Evolutionary conservation across 2,329 filamentous ascomycete genomes (phyloP), one percentile per base, ranked within the genome.

Genomic region (Botrytis paeoniae): DNA sequence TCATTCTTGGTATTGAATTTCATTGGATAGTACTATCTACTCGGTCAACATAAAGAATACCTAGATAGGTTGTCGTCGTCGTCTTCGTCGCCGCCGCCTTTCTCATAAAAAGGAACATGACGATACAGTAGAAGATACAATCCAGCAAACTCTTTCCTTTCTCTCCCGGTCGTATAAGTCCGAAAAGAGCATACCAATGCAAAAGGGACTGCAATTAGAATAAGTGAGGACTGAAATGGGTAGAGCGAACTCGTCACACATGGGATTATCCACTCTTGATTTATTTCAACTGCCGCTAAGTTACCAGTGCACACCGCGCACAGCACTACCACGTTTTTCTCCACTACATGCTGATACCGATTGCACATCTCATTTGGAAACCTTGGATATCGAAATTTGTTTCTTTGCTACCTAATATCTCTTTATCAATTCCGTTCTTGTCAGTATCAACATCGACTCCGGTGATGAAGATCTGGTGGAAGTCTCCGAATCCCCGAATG

Each of bases 201-300:
- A 51, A 16, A 66, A 66, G 32, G 16, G n/a, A 66, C 32, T 66
- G 37, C 64, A 12, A 22, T 16, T 61, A 39, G 35, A 39, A 18
- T 43, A 35, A 54, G 45, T 66, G 64, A 66, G n/a, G 32, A 29
- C 25, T 39, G 45, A 39, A 39, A n/a, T 66, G 43, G 22, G 25
- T 48, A 65, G 63, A 65, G 48, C 41, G 41, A 51, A 66, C 20
- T 35, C 29, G 37, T 51, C 43, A 66, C 63, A 51, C 12, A 37
- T 66, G 32, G 12, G 3, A 37, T n/a, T 39, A 39, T 39, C 45
- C 64, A 66, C 45, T 66, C 35, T 51, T 51, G 20, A 51, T 65
- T 48, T 51, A 37, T 66, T 54, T 10, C 29, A 66, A 66, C 45
- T 66, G 45, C 64, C 64, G 45, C 64, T 54, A 66, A 54, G 22